phyloP scores from a whole-genome alignment of 805 yeast genomes.

The Isabelozyma gotoi region DNA sequence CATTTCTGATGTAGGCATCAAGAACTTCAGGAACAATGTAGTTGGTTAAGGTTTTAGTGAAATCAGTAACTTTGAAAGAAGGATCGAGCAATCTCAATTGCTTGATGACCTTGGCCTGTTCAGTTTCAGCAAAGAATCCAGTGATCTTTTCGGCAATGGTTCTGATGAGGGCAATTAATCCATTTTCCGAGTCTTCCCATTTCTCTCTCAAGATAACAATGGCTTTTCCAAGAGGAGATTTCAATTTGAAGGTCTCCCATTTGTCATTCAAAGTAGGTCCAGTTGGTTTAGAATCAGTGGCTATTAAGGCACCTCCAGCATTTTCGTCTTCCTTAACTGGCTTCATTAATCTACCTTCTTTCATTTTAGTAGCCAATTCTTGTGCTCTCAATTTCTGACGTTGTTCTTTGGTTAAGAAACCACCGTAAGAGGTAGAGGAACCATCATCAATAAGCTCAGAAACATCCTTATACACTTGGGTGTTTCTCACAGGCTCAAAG shows the following conservation, averaged over 20 bases:
- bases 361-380: slow-evolving; percentile 52
- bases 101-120: slow-evolving; percentile 87
- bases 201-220: slow-evolving; percentile 60
- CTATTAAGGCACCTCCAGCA: slow-evolving; percentile 79
- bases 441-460: slow-evolving; percentile 90
- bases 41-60: slow-evolving; percentile 81
- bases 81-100: slow-evolving; percentile 90
- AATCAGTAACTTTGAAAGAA: slow-evolving; percentile 72
- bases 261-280: slow-evolving; percentile 65
- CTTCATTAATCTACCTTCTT: slow-evolving; percentile 58
- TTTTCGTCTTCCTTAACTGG: slow-evolving; percentile 76
- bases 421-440: slow-evolving; percentile 85
- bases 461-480: slow-evolving; percentile 86
- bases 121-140: slow-evolving; percentile 93
- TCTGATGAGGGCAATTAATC: slow-evolving; percentile 77
- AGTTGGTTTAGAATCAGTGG: slow-evolving; percentile 77
- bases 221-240: slow-evolving; percentile 67
- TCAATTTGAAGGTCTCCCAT: slow-evolving; percentile 65
- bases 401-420: slow-evolving; percentile 81
- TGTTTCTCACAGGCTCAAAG: slow-evolving; percentile 89
- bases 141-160: slow-evolving; percentile 77
- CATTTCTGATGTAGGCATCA: slow-evolving; percentile 94
- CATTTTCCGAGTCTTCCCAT: slow-evolving; percentile 95
- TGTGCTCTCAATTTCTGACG: slow-evolving; percentile 65
- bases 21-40: slow-evolving; percentile 92